Percentiles rank a stretch among this genome's conserved stretches.
Evolutionary conservation across 257 asterid species (phyloP).

Genomic region (Nicotiana obtusifolia): DNA sequence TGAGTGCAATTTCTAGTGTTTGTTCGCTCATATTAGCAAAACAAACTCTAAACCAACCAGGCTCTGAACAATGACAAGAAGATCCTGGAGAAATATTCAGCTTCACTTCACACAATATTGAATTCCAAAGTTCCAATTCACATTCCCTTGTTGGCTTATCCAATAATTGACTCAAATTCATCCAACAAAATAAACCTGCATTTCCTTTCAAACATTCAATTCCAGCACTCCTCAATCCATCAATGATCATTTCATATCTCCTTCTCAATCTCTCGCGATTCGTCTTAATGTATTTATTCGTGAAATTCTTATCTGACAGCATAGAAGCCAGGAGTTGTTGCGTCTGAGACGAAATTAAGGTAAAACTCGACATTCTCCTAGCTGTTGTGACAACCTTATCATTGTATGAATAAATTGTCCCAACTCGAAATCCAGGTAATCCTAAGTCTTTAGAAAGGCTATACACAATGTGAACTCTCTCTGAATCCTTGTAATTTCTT

Average conservation of each 20-base stretch:
- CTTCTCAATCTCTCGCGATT: constrained; percentile 30
- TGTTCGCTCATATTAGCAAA: constrained; percentile 46
- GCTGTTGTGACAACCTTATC: constrained; percentile 43
- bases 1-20: constrained; percentile 36
- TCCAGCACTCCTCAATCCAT: constrained; percentile 27
- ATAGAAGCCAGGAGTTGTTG: constrained; percentile 36
- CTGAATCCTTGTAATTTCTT: constrained; percentile 15
- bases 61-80: constrained; percentile 48
- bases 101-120: constrained; percentile 29
- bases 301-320: constrained; percentile 29
- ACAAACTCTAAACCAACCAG: constrained; percentile 54
- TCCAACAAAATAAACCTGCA: constrained; percentile 50
- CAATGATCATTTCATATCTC: constrained; percentile 24
- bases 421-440: constrained; percentile 47
- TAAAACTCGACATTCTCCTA: constrained; percentile 47
- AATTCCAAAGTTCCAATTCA: constrained; percentile 37
- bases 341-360: constrained; percentile 43
- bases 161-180: constrained; percentile 36
- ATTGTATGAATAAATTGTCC: constrained; percentile 42
- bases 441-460: constrained; percentile 49
- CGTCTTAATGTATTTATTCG: constrained; percentile 22
- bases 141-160: constrained; percentile 26
- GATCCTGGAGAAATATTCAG: constrained; percentile 46
- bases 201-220: constrained; percentile 37
- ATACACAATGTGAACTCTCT: constrained; percentile 43